Evolutionary conservation across 345 rosid genomes (phyloP).

Genomic region (Durio zibethinus): DNA sequence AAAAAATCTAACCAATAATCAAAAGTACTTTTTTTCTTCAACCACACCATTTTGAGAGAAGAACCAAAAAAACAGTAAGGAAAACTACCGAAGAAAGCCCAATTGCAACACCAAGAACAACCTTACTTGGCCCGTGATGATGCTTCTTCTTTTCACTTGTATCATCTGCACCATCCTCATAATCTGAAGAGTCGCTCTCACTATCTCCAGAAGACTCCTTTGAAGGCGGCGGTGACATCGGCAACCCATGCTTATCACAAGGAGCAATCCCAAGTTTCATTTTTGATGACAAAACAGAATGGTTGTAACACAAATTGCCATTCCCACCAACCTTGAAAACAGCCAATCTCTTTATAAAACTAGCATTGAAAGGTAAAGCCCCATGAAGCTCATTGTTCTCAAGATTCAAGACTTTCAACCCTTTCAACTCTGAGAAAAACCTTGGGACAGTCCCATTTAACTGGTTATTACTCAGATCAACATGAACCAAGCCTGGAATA

Average conservation of each 20-base stretch:
- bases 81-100: conserved; percentile 79
- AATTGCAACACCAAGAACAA: conserved; percentile 85
- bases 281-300: conserved; percentile 57
- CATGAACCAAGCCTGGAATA: conserved; percentile 58
- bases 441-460: conserved; percentile 83
- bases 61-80: conserved; percentile 76
- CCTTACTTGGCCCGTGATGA: conserved; percentile 79
- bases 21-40: conserved; percentile 17
- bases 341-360: conserved; percentile 53
- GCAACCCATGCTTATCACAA: conserved; percentile 89
- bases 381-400: conserved; percentile 72
- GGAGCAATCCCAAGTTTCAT: conserved; percentile 79
- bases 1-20: conserved; percentile 17
- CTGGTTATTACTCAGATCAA: conserved; percentile 89
- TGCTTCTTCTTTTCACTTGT: conserved; percentile 38
- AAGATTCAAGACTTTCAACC: conserved; percentile 64
- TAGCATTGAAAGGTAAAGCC: conserved; percentile 74
- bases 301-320: conserved; percentile 76
- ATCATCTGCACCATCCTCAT: conserved; percentile 29
- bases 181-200: conserved; percentile 53
- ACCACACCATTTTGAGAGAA: conserved; percentile 76
- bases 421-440: conserved; percentile 65
- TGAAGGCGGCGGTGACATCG: conserved; percentile 75
- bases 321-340: conserved; percentile 82
- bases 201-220: conserved; percentile 41